phyloP scores from a whole-genome alignment of 139 green algal genomes.

The Ostreobium quekettii region DNA sequence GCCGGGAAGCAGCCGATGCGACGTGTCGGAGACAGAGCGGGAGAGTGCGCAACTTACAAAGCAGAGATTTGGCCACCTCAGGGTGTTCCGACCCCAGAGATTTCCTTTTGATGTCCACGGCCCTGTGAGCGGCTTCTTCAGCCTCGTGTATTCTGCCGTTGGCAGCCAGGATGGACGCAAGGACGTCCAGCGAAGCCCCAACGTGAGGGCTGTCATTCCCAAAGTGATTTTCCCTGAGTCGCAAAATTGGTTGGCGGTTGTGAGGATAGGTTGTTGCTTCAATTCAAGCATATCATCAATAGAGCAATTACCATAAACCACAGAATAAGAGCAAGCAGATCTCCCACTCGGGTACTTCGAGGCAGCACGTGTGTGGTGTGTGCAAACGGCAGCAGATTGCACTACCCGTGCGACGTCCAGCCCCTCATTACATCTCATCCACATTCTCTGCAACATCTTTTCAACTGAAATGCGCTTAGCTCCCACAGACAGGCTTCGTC shows the following conservation, averaged over 20 bases:
- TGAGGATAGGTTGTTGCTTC: not conserved
- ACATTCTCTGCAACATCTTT: no score
- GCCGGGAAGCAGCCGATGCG: no score
- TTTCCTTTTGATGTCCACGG: constrained; percentile 7
- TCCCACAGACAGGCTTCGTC: no score
- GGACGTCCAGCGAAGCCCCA: not conserved
- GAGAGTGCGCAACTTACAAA: no score
- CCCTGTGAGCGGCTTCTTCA: not conserved
- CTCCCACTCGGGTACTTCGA: not conserved
- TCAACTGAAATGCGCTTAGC: no score
- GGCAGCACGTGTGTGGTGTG: no score
- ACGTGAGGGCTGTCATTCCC: constrained; percentile 5
- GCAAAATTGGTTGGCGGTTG: no score
- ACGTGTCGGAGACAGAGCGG: no score
- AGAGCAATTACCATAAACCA: not conserved
- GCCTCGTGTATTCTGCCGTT: not conserved
- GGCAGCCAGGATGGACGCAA: not conserved
- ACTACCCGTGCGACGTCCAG: no score
- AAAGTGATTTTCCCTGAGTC: constrained; percentile 15
- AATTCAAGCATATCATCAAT: not conserved
- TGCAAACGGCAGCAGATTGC: no score
- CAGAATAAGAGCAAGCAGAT: not conserved
- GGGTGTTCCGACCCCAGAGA: constrained; percentile 4
- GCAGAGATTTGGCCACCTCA: constrained; percentile 4
- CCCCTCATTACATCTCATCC: no score